Percentiles rank a stretch among this genome's conserved stretches.
Evolutionary conservation across 2,329 filamentous ascomycete species (phyloP).

Genomic region (Stemphylium vesicarium): DNA sequence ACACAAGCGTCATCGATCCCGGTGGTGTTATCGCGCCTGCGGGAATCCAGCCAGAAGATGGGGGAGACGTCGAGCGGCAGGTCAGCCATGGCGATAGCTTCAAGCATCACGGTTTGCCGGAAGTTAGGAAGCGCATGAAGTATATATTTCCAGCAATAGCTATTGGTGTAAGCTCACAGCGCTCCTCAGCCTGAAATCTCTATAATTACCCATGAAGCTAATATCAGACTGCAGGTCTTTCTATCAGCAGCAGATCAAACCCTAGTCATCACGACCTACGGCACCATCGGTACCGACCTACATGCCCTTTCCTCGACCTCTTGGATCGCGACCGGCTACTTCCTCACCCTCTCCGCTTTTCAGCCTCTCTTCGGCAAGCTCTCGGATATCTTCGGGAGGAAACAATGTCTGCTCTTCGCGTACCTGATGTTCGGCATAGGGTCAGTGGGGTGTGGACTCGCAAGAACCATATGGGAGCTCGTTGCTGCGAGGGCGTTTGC

Average conservation of each 20-base stretch:
- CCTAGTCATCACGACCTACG: constrained; percentile 78
- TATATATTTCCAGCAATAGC: constrained; percentile 67
- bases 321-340: constrained; percentile 75
- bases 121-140: constrained; percentile 58
- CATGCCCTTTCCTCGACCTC: constrained; percentile 75
- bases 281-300: constrained; percentile 76
- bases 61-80: constrained; percentile 46
- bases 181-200: not conserved
- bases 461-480: constrained; percentile 68
- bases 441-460: constrained; percentile 67
- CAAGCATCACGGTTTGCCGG: constrained; percentile 55
- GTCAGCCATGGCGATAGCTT: constrained; percentile 37
- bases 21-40: constrained; percentile 35
- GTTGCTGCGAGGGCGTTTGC: constrained; percentile 69
- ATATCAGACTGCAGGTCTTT: constrained; percentile 62
- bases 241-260: constrained; percentile 77
- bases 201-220: not conserved
- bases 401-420: constrained; percentile 67
- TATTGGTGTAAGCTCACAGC: constrained; percentile 60
- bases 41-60: constrained; percentile 23
- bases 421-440: constrained; percentile 71
- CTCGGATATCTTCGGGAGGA: constrained; percentile 74
- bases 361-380: constrained; percentile 77
- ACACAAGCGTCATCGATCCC: constrained; percentile 28
- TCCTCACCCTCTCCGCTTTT: constrained; percentile 75